phyloP scores from a whole-genome alignment of 2,329 filamentous ascomycete species.

The Apiospora malaysiana region DNA sequence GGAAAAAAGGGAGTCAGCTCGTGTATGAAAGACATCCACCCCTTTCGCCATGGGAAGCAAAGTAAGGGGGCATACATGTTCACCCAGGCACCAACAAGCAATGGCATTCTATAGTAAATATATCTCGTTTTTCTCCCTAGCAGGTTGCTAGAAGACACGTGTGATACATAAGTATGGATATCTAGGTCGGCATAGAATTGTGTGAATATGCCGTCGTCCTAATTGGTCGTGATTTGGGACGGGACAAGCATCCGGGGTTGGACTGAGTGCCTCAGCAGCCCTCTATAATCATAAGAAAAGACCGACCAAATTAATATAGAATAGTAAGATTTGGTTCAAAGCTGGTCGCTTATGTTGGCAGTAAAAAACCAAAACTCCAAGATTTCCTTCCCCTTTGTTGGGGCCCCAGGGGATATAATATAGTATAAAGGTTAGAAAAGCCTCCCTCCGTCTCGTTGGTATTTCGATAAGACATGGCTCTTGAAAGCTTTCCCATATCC shows the following conservation, averaged over 20 bases:
- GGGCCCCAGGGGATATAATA: constrained; percentile 13
- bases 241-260: not conserved
- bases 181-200: not conserved
- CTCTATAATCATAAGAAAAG: not conserved
- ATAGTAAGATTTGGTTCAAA: constrained; percentile 2
- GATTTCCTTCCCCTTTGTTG: not conserved
- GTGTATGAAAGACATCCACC: too few relatives aligned
- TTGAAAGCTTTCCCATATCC: not conserved
- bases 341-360: not conserved
- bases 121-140: not conserved
- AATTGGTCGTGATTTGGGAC: not conserved
- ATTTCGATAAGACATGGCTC: constrained; percentile 8
- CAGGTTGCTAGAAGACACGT: not conserved
- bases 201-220: not conserved
- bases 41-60: not conserved
- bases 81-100: not conserved
- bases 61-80: not conserved
- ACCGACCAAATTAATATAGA: constrained; percentile 8
- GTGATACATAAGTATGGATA: not conserved
- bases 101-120: not conserved
- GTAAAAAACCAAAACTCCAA: constrained; percentile 17
- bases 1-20: not conserved
- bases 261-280: constrained; percentile 1
- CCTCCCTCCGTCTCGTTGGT: not conserved
- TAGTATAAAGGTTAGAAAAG: constrained; percentile 8